Base-by-base conservation (phyloP, 2,329 filamentous ascomycete species). In the Apiospora aurea region DNA sequence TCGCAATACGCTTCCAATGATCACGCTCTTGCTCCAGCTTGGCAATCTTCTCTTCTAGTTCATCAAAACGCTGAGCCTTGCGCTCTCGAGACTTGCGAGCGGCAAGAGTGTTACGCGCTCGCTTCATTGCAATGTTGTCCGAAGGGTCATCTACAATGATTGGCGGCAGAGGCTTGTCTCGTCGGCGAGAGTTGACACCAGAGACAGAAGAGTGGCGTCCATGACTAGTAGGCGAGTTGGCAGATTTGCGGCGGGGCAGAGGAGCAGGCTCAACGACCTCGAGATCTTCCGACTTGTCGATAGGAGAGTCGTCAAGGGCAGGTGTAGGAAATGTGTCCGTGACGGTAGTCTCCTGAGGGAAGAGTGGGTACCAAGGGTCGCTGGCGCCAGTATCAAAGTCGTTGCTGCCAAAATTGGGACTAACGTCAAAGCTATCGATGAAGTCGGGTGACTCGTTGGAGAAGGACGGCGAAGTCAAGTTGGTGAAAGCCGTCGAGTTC, bases 1-100 rank as follows among this genome's bases (percentile, higher is more conserved):
- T 79, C 72, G 88, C 88, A 74, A 88, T 80, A 75, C 82, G 82
- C 86, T 90, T 92, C 90, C 90, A 92, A 79, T 91, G 87, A 81
- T 91, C 90, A 77, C 89, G 87, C 80, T 92, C 90, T 53, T 87
- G 86, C 81, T 91, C 87, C 41, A 96, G 84, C 80, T 93, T 90
- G 24, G 85, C 87, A 78, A 97, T 95, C 78, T 89, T 87, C 51
- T 88, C 88, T 85, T 97, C 93, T 66, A 97, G 87, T 72, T 91
- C 89, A 71, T 93, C 91, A 73, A 96, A 87, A 76, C 92, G 89
- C 80, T 92, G 88, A 72, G 94, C 91, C 86, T 97, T 97, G 76
- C 94, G 92, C 79, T 94, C 92, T 70, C 96, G 92, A 73, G 95
- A 97, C 85, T 97, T 97, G 76, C 96, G 94, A 78, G 96, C 96